Evolutionary conservation across 1,284 basidiomycete species (phyloP).

Genomic region (Entoloma clypeatum): DNA sequence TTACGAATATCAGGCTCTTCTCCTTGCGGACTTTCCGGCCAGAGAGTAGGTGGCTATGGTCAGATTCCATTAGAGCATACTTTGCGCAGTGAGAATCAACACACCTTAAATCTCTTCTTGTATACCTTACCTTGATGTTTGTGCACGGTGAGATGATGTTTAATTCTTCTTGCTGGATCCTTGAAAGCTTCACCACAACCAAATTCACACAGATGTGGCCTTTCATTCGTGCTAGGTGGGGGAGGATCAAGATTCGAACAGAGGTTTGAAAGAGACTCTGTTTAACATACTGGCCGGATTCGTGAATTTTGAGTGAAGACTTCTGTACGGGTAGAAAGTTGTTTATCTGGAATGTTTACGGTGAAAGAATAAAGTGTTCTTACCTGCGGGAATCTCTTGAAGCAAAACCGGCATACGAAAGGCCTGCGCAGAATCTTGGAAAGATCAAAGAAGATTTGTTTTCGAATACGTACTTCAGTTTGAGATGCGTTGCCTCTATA

Average conservation of each 20-base stretch:
- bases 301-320: slow-evolving; percentile 56
- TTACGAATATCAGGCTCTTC: too few relatives aligned
- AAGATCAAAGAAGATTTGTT: too few relatives aligned
- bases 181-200: slow-evolving; percentile 51
- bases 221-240: slow-evolving; percentile 45
- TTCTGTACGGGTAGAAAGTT: slow-evolving; percentile 34
- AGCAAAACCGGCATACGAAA: slow-evolving; percentile 52
- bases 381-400: slow-evolving; percentile 49
- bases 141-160: slow-evolving; percentile 55
- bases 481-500: slow-evolving; percentile 58
- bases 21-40: neutral
- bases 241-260: slow-evolving; percentile 9
- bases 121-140: slow-evolving; percentile 46
- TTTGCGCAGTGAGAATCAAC: neutral
- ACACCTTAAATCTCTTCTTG: slow-evolving; percentile 38
- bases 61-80: neutral
- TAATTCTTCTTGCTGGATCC: slow-evolving; percentile 59
- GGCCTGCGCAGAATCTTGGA: slow-evolving; percentile 41
- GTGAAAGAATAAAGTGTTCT: slow-evolving; percentile 4
- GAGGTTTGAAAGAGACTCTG: slow-evolving; percentile 11
- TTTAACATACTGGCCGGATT: slow-evolving; percentile 49
- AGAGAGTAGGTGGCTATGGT: neutral
- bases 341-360: neutral
- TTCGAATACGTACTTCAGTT: slow-evolving; percentile 53
- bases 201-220: slow-evolving; percentile 53